Conservation (phyloP, 2,329 filamentous ascomycete species). For the Hymenoscyphus repandus region DNA sequence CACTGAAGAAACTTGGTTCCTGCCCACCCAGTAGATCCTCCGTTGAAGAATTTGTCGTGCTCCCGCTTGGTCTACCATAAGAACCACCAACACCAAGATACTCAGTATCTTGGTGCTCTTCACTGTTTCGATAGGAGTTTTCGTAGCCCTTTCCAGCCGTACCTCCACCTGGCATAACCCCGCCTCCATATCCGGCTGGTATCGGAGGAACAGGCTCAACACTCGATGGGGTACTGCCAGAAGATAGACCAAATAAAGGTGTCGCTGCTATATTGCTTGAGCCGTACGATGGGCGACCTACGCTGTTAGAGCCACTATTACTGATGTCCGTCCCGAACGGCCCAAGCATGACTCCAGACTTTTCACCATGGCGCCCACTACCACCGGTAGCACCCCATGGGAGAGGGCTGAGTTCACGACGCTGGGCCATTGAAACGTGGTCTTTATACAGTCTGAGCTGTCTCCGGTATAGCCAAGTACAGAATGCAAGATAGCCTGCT, state of each 20-base stretch:
- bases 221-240: slow-evolving; percentile 12
- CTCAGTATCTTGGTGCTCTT: slow-evolving; percentile 23
- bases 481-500: slow-evolving; percentile 64
- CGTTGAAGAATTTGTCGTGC: slow-evolving; percentile 33
- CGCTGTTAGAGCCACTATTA: slow-evolving; percentile 10
- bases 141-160: slow-evolving; percentile 11
- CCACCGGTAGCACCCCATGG: slow-evolving; percentile 27
- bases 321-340: slow-evolving; percentile 25
- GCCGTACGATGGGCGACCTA: slow-evolving; percentile 8
- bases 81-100: slow-evolving; percentile 19
- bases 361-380: slow-evolving; percentile 24
- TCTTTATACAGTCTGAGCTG: slow-evolving; percentile 65
- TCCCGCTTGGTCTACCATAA: slow-evolving; percentile 33
- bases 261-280: neutral
- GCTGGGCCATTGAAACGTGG: slow-evolving; percentile 61
- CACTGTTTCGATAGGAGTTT: slow-evolving; percentile 20
- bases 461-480: slow-evolving; percentile 67
- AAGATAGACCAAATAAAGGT: neutral
- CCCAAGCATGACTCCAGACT: slow-evolving; percentile 22
- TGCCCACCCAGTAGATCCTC: slow-evolving; percentile 57
- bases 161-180: neutral
- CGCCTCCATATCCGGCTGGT: slow-evolving; percentile 9
- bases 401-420: slow-evolving; percentile 40
- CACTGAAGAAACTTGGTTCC: slow-evolving; percentile 67
- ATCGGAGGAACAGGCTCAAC: slow-evolving; percentile 6